Evolutionary conservation across 2,329 filamentous ascomycete genomes (phyloP).

Genomic region (Myotisia sp.): DNA sequence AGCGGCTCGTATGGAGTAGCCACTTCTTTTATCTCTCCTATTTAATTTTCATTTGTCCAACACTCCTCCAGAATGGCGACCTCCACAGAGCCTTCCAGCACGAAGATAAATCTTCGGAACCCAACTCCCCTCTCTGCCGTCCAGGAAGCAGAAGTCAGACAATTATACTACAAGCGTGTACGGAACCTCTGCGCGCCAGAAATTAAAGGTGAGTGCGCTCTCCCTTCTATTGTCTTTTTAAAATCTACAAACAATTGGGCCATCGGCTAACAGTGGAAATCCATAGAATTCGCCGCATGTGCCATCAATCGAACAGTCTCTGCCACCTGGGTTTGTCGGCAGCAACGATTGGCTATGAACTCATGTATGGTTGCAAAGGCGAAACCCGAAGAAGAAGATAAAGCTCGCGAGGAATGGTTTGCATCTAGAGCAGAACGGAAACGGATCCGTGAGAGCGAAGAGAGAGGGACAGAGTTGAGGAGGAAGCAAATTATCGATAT

Average conservation of each 20-base stretch:
- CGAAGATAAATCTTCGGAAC: slow-evolving; percentile 42
- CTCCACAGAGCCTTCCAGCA: slow-evolving; percentile 12
- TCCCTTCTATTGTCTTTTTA: not conserved
- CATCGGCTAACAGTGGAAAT: slow-evolving; percentile 6
- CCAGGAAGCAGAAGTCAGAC: slow-evolving; percentile 69
- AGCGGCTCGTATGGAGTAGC: too few species aligned
- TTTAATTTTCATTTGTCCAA: too few species aligned
- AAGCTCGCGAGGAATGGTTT: slow-evolving; percentile 89
- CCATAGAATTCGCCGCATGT: slow-evolving; percentile 76
- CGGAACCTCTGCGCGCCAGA: slow-evolving; percentile 59
- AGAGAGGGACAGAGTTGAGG: slow-evolving; percentile 26
- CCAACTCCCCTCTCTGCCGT: slow-evolving; percentile 69
- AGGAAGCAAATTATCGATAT: slow-evolving; percentile 29
- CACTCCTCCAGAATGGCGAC: slow-evolving; percentile 12
- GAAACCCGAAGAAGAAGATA: slow-evolving; percentile 71
- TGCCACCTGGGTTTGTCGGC: slow-evolving; percentile 72
- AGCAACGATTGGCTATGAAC: slow-evolving; percentile 76
- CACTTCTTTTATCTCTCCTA: too few species aligned
- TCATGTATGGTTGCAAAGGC: slow-evolving; percentile 80
- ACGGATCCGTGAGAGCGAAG: slow-evolving; percentile 50
- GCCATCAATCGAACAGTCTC: slow-evolving; percentile 73
- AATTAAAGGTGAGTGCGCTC: slow-evolving; percentile 52
- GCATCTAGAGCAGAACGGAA: slow-evolving; percentile 56
- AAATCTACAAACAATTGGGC: not conserved
- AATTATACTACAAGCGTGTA: slow-evolving; percentile 68